These are phyloP conservation scores for Trametes hirsuta DNA, from an alignment of 1,284 basidiomycete species.

Conservation along the genomic window DNA sequence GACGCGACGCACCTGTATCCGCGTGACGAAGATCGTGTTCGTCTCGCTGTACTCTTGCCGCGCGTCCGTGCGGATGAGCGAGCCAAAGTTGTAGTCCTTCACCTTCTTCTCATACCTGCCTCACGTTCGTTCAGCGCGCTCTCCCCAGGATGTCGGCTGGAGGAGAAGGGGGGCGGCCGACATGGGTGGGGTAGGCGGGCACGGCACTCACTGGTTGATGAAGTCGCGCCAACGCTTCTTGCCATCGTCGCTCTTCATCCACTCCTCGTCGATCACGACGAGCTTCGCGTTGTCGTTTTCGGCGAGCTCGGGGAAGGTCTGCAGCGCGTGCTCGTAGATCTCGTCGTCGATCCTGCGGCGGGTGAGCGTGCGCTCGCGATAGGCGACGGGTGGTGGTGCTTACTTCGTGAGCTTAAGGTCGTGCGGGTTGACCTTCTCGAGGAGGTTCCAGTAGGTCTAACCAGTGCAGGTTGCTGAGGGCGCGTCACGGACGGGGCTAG, in stretches of 20 bases:
- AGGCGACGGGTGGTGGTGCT: slow-evolving; percentile 28
- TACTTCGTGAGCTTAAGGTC: slow-evolving; percentile 84
- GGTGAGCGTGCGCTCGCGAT: slow-evolving; percentile 19
- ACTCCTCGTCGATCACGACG: slow-evolving; percentile 85
- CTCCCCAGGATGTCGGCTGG: neutral
- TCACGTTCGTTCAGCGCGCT: neutral
- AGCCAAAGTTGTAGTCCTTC: slow-evolving; percentile 97
- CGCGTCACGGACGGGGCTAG: neutral
- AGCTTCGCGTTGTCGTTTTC: slow-evolving; percentile 69
- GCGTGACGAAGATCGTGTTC: slow-evolving; percentile 92
- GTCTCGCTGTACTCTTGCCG: slow-evolving; percentile 86
- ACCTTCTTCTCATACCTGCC: slow-evolving; percentile 82
- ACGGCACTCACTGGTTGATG: slow-evolving; percentile 72
- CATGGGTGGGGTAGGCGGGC: neutral
- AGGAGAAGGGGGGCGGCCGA: neutral
- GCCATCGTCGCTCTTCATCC: slow-evolving; percentile 90
- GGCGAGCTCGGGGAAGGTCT: slow-evolving; percentile 84
- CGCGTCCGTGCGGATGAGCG: slow-evolving; percentile 85
- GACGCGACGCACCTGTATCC: slow-evolving; percentile 63
- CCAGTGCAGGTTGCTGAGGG: neutral
- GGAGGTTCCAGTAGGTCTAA: slow-evolving; percentile 95
- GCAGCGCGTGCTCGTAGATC: slow-evolving; percentile 80
- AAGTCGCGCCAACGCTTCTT: slow-evolving; percentile 94
- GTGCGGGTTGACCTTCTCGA: slow-evolving; percentile 81
- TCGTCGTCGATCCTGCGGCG: slow-evolving; percentile 85